Base-by-base conservation (phyloP, 306 rosid genomes). In the Lablab purpureus region DNA sequence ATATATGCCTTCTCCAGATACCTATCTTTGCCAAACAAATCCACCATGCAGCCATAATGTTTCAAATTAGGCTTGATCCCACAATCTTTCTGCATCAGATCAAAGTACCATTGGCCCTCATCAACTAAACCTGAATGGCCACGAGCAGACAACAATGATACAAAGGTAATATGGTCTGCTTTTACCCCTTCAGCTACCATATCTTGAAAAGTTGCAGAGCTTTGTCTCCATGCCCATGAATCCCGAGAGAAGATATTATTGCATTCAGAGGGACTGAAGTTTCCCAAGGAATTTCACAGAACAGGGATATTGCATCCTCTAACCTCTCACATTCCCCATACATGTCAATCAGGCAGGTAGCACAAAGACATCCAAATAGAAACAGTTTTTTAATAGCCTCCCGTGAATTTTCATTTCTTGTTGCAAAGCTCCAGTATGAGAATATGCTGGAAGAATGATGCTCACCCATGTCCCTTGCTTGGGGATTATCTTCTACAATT, bases 381-480 rank as follows among this genome's bases (percentile, higher is more conserved):
- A 74, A 47, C 65, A 28, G 66, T 79, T 82, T 63, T 82, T 86
- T 28, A 79, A 82, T 23, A 86, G 60, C 74, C 71, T 75, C 58
- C 80, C 89, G 66, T 86, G 89, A 54, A 82, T 59, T 63, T 82
- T 86, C 89, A 86, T 86, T 68, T 87, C 89, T 65, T 79, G 84
- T 41, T 70, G 89, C 82, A 86, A 66, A 30, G 84, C 89, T 71
- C 89, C 89, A 52, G 82, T 65, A 56, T 86, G 87, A 22, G 89
- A 86, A 82, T 86, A 86, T 55, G 89, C 89, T 27, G 89, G 89
- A 50, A 86, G 86, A 82, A 86, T n/a, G n/a, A n/a, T 82, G 74
- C 89, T 86, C 58, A 86, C 89, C 89, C 89, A 86, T 37, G 89
- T 86, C 77, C 89, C 89, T 71, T 86, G 89, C 23, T 71, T 82